Conservation (phyloP, 1,139 yeast genomes). For the Pichia sp. region DNA sequence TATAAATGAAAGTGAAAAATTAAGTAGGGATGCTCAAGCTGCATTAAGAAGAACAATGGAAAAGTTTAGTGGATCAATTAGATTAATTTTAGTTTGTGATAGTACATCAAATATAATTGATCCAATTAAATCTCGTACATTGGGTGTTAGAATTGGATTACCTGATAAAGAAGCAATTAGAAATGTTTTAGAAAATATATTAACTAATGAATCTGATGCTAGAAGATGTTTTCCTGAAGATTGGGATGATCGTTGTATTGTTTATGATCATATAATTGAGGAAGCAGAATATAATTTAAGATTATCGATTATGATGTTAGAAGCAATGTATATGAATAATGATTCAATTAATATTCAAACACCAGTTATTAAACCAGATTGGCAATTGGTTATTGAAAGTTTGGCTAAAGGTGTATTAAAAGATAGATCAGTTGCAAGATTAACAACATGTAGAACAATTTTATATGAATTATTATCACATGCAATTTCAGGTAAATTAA, state of each 20-base stretch:
- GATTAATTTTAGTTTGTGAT: constrained; percentile 79
- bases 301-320: constrained; percentile 70
- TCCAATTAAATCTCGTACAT: constrained; percentile 90
- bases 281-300: constrained; percentile 68
- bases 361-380: constrained; percentile 61
- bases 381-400: constrained; percentile 72
- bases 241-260: constrained; percentile 34
- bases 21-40: constrained; percentile 95
- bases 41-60: constrained; percentile 98
- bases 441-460: constrained; percentile 66
- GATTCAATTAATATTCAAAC: constrained; percentile 41
- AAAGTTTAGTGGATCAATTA: constrained; percentile 80
- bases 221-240: constrained; percentile 37
- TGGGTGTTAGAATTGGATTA: constrained; percentile 78
- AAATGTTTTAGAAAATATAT: constrained; percentile 47
- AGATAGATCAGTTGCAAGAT: constrained; percentile 62
- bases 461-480: constrained; percentile 85
- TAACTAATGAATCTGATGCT: constrained; percentile 49
- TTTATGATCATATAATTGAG: constrained; percentile 48
- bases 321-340: constrained; percentile 75
- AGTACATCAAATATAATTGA: constrained; percentile 87
- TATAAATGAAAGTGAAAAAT: constrained; percentile 91
- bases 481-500: constrained; percentile 81
- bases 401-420: constrained; percentile 55
- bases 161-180: constrained; percentile 59